Evolutionary conservation across 352 stramenopile species (phyloP).

Genomic region (Pythium aristosporum): DNA sequence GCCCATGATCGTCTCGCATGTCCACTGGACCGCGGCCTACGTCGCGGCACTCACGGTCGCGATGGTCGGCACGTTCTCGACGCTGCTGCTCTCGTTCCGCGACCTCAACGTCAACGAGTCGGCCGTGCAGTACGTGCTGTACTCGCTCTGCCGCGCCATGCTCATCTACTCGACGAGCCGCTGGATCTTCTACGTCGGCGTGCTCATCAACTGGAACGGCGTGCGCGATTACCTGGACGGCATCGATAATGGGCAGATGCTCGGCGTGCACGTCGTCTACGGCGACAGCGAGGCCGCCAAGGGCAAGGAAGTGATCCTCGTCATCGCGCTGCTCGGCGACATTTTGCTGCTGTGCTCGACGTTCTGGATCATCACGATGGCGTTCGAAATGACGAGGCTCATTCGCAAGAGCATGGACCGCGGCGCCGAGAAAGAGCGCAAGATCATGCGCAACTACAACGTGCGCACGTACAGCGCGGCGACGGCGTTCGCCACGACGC

Average conservation of each 20-base stretch:
- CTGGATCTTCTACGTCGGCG: slow-evolving; percentile 55
- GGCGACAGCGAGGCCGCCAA: slow-evolving; percentile 26
- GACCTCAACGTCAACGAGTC: slow-evolving; percentile 52
- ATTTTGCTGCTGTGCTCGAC: slow-evolving; percentile 55
- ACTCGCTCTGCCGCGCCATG: slow-evolving; percentile 62
- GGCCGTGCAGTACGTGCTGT: slow-evolving; percentile 69
- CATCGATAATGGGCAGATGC: slow-evolving; percentile 50
- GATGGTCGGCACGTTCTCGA: slow-evolving; percentile 38
- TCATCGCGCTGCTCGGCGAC: slow-evolving; percentile 56
- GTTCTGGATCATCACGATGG: slow-evolving; percentile 63
- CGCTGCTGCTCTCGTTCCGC: slow-evolving; percentile 67
- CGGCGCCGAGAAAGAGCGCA: slow-evolving; percentile 43
- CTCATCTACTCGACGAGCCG: slow-evolving; percentile 58
- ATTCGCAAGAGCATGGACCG: slow-evolving; percentile 71
- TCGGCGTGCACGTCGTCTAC: slow-evolving; percentile 53
- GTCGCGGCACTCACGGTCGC: slow-evolving; percentile 47
- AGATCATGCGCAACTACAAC: slow-evolving; percentile 54
- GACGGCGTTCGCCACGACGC: slow-evolving; percentile 37
- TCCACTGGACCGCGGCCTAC: slow-evolving; percentile 64
- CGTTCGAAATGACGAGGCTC: slow-evolving; percentile 67
- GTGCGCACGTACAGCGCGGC: slow-evolving; percentile 37
- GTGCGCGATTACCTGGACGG: slow-evolving; percentile 45
- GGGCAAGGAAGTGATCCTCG: slow-evolving; percentile 33
- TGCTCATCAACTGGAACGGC: slow-evolving; percentile 50
- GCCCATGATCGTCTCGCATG: slow-evolving; percentile 48